Base-by-base conservation (phyloP, 768 basidiomycete genomes). In the Rhizopogon vulgaris region DNA sequence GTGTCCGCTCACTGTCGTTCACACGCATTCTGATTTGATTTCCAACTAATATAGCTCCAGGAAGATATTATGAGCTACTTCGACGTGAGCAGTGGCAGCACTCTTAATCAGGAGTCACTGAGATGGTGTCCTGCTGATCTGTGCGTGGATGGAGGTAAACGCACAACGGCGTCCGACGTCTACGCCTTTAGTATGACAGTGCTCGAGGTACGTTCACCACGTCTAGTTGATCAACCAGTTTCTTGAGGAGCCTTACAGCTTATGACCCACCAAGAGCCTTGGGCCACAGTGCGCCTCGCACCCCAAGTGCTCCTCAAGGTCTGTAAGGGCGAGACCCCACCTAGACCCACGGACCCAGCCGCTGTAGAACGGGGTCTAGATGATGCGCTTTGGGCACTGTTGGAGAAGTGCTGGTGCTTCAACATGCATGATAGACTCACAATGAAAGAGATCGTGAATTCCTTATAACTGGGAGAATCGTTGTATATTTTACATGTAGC, bases 181-280 rank as follows among this genome's bases (percentile, higher is more conserved):
- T 83, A 81, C 53, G 73, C 81, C 6, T 75, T 73, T 30, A 78
- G 67, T 11, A 83, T 83, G 80, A 80, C 80, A 1, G 69, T 78
- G 28, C 66, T 83, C 18, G 81, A 83, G 73, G 80, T 78, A 56
- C 34, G 56, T 47, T 6, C 1, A 32, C 17, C 17, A 34, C 4
- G 7, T 22, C 32, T 8, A 15, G 4, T 46, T 34, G 12, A 34
- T 18, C 9, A 8, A 5, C 45, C 45, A 34, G 8, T 8, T 34
- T 38, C 34, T 34, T 5, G 22, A 34, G 14, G 28, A 41, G 5
- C 14, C 28, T 27, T 48, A 15, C 51, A 82, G 80, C 58, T 82
- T 0, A 60, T 80, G 61, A 80, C 80, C 0, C 79, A 79, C 52
- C 61, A 72, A n/a, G 74, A 74, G 56, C 80, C 80, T 7, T 82